Evolutionary conservation across 1,139 yeast species (phyloP), one percentile per base, ranked within the genome.

Genomic region (Blastobotrys raffinosifermentans): DNA sequence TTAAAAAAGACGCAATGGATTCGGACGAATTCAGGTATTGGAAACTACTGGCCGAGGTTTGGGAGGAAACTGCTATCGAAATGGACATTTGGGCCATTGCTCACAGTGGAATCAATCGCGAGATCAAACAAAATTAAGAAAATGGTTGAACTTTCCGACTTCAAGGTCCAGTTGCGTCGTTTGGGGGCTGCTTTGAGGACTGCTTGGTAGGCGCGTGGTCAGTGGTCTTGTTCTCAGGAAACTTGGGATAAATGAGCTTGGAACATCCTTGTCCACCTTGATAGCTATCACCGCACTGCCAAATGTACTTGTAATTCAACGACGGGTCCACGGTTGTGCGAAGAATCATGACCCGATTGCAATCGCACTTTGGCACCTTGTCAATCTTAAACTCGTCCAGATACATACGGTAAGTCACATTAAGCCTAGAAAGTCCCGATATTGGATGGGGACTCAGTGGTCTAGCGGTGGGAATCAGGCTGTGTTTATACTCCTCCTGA

Each of bases 401-500:
- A 42, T 69, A 73, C 66, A 70, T 67, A 23, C 93, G 58, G 51
- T 73, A 80, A 0, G 93, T 82, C 31, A 82, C 54, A 48, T 77
- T 81, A 47, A 78, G 69, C 34, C 93, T 60, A 3, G 66, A 45
- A 2, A 64, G 48, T 0, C 78, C 80, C 0, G 77, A 57, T 1
- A 69, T 55, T 0, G 73, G 70, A 50, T 80, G 78, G 1, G 60
- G 58, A 6, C 52, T 56, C 4, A 63, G 42, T 5, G 48, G 35
- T 50, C 43, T 54, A 11, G 58, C 54, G 42, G 59, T 61, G 27
- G 64, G 68, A 33, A 67, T 71, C 17, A 77, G 66, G 41, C 74
- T 61, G 51, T 81, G 89, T 48, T 76, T 80, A 55, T 61, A 82
- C 33, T 72, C 72, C 47, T 82, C 93, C 53, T 82, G 93, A 45